Evolutionary conservation across 2,329 filamentous ascomycete genomes (phyloP).

Genomic region (Ophiostoma pallidulum): DNA sequence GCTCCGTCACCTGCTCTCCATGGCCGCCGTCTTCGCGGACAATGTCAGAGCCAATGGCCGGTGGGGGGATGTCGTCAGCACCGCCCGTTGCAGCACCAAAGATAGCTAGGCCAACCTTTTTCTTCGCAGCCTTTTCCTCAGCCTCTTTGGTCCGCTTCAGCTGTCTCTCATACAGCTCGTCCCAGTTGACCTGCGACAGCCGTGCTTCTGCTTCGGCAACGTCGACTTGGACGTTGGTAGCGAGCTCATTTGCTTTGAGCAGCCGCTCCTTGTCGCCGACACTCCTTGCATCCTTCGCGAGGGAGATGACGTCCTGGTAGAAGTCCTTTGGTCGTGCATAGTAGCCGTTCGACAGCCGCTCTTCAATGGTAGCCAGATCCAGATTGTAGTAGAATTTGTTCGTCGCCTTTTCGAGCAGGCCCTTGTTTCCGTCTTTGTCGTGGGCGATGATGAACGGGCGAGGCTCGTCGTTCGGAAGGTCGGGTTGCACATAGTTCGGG

Average conservation of each 20-base stretch:
- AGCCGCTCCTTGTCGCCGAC: slow-evolving; percentile 74
- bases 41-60: slow-evolving; percentile 13
- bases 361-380: slow-evolving; percentile 86
- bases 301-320: slow-evolving; percentile 70
- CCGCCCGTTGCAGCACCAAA: slow-evolving; percentile 24
- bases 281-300: slow-evolving; percentile 76
- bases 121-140: slow-evolving; percentile 53
- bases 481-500: slow-evolving; percentile 55
- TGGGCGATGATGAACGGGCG: slow-evolving; percentile 72
- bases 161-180: slow-evolving; percentile 69
- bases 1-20: slow-evolving; percentile 27
- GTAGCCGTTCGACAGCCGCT: slow-evolving; percentile 92
- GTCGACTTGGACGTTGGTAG: slow-evolving; percentile 90
- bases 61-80: background rate
- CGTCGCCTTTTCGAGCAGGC: slow-evolving; percentile 63
- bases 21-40: background rate
- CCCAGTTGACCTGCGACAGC: slow-evolving; percentile 61
- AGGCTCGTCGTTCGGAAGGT: slow-evolving; percentile 44
- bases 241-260: slow-evolving; percentile 81
- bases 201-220: slow-evolving; percentile 59
- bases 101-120: slow-evolving; percentile 49
- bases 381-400: slow-evolving; percentile 93
- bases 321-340: slow-evolving; percentile 90
- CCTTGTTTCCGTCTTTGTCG: slow-evolving; percentile 69
- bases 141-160: slow-evolving; percentile 51